Base-by-base conservation (phyloP, 2,329 filamentous ascomycete genomes). In the Drechslera avenae region DNA sequence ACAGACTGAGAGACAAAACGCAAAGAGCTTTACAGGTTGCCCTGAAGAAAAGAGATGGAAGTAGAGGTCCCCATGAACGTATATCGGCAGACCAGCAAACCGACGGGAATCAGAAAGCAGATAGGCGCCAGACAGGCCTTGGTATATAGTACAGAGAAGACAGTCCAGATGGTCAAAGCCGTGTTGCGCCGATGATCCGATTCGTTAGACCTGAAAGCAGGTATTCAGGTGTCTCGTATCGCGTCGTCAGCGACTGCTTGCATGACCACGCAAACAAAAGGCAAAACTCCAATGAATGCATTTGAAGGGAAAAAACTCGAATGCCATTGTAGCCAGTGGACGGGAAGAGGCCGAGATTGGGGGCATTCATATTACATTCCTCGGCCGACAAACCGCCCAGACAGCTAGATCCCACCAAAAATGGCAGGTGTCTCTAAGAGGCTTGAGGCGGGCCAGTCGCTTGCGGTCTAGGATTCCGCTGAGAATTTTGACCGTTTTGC, bases 131-230 rank as follows among this genome's bases (percentile, higher is more conserved):
- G 47, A 54, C 47, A 64, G 62, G 64, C 68, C 67, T 66, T 65
- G 67, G 52, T 60, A 71, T 71, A 71, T 71, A 73, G 61, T 72
- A 73, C 70, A 73, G 56, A 65, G 62, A 60, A 56, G 54, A 67
- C 57, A 59, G 68, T 60, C 63, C 57, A 67, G 60, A 63, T 65
- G 57, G 59, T 62, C 60, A 63, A 67, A 64, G 66, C 69, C 68
- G 53, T 55, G 51, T 63, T 51, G 62, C 69, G 68, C 71, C 68
- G 56, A 62, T 62, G 57, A 54, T 52, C 62, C 61, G 67, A 70
- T 68, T 63, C 62, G 67, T 68, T 50, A 68, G 61, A 57, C 58
- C 67, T 59, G 59, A 60, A 50, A 42, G 58, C 60, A 59, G 42
- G 58, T 62, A 55, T 58, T 56, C 66, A 68, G 64, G 64, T 68